Percentiles rank a stretch among this genome's conserved stretches.
Evolutionary conservation across 1,284 basidiomycete genomes (phyloP).

Genomic region (Apiotrichum laibachii): DNA sequence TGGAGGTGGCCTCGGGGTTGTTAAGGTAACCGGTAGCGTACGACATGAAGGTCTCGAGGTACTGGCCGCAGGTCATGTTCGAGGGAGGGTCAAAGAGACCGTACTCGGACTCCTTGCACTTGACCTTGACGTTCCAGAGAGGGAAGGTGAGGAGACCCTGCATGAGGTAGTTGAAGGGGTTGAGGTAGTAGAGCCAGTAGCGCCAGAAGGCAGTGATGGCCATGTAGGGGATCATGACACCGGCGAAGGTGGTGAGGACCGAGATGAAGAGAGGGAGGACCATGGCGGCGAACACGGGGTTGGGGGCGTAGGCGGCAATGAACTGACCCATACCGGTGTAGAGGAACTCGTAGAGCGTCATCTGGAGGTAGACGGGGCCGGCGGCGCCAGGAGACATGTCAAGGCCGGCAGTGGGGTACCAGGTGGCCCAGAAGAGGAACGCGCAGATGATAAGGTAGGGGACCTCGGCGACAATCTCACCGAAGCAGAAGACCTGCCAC

Average conservation of each 20-base stretch:
- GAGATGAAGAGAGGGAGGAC: conserved; percentile 23
- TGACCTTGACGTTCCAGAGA: conserved; percentile 34
- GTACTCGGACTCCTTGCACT: conserved; percentile 41
- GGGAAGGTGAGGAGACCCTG: conserved; percentile 32
- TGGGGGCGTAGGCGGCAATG: conserved; percentile 39
- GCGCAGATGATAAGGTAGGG: conserved; percentile 47
- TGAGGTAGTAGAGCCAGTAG: conserved; percentile 28
- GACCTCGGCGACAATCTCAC: conserved; percentile 46
- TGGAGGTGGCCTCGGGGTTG: conserved; percentile 32
- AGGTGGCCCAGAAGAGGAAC: conserved; percentile 16
- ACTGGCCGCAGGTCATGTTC: conserved; percentile 42
- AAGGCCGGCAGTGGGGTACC: conserved; percentile 18
- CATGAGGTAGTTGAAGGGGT: conserved; percentile 43
- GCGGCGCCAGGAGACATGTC: conserved; percentile 11
- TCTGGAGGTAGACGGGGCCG: conserved; percentile 43
- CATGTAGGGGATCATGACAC: conserved; percentile 35
- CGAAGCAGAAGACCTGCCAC: conserved; percentile 35
- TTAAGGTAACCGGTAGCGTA: conserved; percentile 33
- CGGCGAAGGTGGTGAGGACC: conserved; percentile 32
- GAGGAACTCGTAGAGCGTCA: conserved; percentile 49
- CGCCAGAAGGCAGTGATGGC: conserved; percentile 39
- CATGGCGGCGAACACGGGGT: conserved; percentile 42
- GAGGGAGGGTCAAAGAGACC: conserved; percentile 40
- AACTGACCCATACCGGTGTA: conserved; percentile 45
- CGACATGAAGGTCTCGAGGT: conserved; percentile 31